Percentiles rank a stretch among this genome's conserved stretches.
Evolutionary conservation across 169 alveolate genomes (phyloP).

Genomic region (Eimeria falciformis): DNA sequence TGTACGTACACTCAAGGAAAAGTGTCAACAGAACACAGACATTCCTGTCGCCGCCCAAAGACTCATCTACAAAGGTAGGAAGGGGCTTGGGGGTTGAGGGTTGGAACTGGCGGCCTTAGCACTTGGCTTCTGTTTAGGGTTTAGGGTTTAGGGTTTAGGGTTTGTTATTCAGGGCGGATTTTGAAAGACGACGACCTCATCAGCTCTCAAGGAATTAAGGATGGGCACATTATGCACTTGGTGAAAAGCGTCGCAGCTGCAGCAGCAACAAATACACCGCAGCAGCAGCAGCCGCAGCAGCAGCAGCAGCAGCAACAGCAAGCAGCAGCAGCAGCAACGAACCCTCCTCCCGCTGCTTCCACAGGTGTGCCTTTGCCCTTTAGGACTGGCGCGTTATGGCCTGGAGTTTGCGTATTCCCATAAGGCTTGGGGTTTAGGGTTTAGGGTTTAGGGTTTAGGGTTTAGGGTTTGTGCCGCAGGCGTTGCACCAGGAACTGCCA

Average conservation of each 20-base stretch:
- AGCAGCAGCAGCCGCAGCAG: constrained; percentile 40
- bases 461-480: constrained; percentile 5
- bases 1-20: constrained; percentile 85
- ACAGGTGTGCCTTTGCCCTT: background rate
- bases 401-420: background rate
- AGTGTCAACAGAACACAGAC: constrained; percentile 84
- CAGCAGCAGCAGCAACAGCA: constrained; percentile 34
- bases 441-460: background rate
- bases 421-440: background rate
- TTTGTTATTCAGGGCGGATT: constrained; percentile 86
- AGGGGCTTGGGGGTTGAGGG: background rate
- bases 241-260: constrained; percentile 89
- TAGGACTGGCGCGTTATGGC: background rate
- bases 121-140: no score
- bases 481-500: background rate
- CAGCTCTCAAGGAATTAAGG: constrained; percentile 86
- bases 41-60: constrained; percentile 88
- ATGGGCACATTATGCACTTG: constrained; percentile 92
- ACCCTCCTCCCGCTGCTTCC: constrained; percentile 58
- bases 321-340: background rate
- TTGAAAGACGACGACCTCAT: constrained; percentile 91
- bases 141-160: background rate
- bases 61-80: constrained; percentile 88
- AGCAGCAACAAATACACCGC: constrained; percentile 54
- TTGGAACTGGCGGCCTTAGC: background rate